These are phyloP conservation scores for Xylaria flabelliformis DNA, from an alignment of 495 filamentous ascomycete genomes.

Conservation along the genomic window DNA sequence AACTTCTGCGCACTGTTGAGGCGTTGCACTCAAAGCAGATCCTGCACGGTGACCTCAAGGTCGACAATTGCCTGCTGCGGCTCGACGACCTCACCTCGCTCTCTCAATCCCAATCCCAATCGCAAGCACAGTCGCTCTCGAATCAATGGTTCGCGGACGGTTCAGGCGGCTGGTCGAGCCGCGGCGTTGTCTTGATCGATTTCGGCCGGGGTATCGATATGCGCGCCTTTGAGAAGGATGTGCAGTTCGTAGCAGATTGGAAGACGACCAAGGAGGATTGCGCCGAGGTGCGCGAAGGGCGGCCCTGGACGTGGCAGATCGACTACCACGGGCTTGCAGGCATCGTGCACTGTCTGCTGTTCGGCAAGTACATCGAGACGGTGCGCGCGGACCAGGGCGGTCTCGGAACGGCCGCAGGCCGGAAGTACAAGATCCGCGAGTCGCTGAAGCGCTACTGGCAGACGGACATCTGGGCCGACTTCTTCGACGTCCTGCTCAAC, in stretches of 20 bases:
- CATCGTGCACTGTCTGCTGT: constrained; percentile 83
- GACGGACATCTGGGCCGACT: constrained; percentile 81
- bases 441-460: constrained; percentile 94
- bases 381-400: constrained; percentile 58
- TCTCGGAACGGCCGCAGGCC: constrained; percentile 55
- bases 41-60: constrained; percentile 92
- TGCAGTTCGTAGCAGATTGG: constrained; percentile 96
- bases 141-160: constrained; percentile 74
- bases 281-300: constrained; percentile 88
- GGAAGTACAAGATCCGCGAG: constrained; percentile 72
- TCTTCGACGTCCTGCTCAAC: constrained; percentile 89
- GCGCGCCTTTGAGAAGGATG: constrained; percentile 75
- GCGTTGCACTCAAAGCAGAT: constrained; percentile 79
- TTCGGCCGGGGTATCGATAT: constrained; percentile 96
- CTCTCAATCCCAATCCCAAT: constrained; percentile 43
- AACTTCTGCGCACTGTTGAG: constrained; percentile 90
- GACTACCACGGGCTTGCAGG: constrained; percentile 93
- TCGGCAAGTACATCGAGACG: constrained; percentile 94
- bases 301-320: constrained; percentile 95
- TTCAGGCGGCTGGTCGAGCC: constrained; percentile 74
- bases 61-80: constrained; percentile 91
- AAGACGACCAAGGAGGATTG: constrained; percentile 83
- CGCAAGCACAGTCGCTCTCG: constrained; percentile 34
- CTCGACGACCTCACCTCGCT: constrained; percentile 64
- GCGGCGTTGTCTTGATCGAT: constrained; percentile 88